Percentiles rank a stretch among this genome's conserved stretches.
Evolutionary conservation across 1,284 basidiomycete genomes (phyloP).

Genomic region (Marasmius fiardii): DNA sequence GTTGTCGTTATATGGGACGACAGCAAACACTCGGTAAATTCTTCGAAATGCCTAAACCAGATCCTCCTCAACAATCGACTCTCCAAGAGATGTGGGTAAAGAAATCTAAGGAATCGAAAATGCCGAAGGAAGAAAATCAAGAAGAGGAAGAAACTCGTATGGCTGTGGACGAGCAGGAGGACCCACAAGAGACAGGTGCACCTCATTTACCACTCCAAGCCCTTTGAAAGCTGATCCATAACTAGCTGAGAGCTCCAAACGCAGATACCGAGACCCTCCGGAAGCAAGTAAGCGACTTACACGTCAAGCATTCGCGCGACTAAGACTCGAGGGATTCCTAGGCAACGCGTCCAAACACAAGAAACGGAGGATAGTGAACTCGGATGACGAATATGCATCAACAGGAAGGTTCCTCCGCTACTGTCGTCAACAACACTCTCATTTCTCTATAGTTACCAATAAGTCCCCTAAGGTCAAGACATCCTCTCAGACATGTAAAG

Average conservation of each 20-base stretch:
- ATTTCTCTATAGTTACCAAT: not conserved
- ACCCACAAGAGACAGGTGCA: constrained; percentile 19
- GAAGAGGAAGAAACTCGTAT: constrained; percentile 28
- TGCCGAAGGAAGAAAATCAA: constrained; percentile 23
- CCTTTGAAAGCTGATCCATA: not conserved
- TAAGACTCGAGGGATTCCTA: constrained; percentile 8
- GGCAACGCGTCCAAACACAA: constrained; percentile 35
- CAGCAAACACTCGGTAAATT: constrained; percentile 75
- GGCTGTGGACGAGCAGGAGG: constrained; percentile 25
- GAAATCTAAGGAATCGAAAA: constrained; percentile 40
- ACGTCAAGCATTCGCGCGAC: constrained; percentile 12
- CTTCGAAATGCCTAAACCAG: constrained; percentile 64
- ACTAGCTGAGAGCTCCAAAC: constrained; percentile 35
- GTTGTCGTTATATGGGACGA: constrained; percentile 45
- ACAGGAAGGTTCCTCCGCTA: constrained; percentile 1
- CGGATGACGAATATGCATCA: constrained; percentile 57
- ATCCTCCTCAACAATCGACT: constrained; percentile 68
- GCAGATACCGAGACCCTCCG: constrained; percentile 27
- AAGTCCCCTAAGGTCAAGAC: constrained; percentile 15
- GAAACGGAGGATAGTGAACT: constrained; percentile 59
- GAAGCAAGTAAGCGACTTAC: constrained; percentile 17
- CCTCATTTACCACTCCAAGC: not conserved
- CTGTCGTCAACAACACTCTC: not conserved
- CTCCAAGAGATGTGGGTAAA: constrained; percentile 64
- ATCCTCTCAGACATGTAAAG: not conserved